Base-by-base conservation (phyloP, 176 grass and related monocot species). In the Avena sativa region DNA sequence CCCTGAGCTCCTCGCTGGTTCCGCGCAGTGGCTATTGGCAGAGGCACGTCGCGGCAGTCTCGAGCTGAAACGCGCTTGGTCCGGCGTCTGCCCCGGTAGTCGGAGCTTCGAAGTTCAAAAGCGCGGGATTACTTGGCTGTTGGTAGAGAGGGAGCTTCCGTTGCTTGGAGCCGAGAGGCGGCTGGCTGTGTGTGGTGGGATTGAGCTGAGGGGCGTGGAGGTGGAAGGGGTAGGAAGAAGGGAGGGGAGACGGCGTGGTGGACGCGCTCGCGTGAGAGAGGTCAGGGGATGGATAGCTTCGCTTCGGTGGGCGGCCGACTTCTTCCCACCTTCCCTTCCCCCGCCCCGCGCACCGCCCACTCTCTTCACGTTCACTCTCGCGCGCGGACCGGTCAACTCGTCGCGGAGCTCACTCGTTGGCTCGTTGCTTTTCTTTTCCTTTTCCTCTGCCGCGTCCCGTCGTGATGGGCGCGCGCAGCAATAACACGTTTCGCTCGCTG, bases 281-380 rank as follows among this genome's bases (percentile, higher is more conserved):
- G 28, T 28, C 28, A 28, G 32, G 32, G 32, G 32, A 34, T 34
- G 2, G 59, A 55, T n/a, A 50, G 53, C 46, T 55, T 40, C 13
- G 88, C 84, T 86, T 73, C 56, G 74, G 73, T 77, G 49, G 34
- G 80, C 84, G 71, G 74, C 69, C 82, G 76, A 57, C 86, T 82
- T 78, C 86, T 78, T 71, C 86, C 83, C 71, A 84, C 86, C 90
- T 89, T 89, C 90, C 90, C 28, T 75, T 47, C 11, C 40, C 9
- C 34, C 60, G 4, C 5, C 38, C 36, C 38, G 30, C 30, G 30
- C 28, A 28, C 36, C 36, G 36, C 38, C 38, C 6, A 43, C 40
- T 6, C 8, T 16, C 9, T 66, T 46, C 1, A 0, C 3, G 60
- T 17, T 71, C 49, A 26, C 55, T 51, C 14, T 12, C 15, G 43